Evolutionary conservation across 805 yeast genomes (phyloP), one percentile per base, ranked within the genome.

Genomic region (Spathaspora girioi): DNA sequence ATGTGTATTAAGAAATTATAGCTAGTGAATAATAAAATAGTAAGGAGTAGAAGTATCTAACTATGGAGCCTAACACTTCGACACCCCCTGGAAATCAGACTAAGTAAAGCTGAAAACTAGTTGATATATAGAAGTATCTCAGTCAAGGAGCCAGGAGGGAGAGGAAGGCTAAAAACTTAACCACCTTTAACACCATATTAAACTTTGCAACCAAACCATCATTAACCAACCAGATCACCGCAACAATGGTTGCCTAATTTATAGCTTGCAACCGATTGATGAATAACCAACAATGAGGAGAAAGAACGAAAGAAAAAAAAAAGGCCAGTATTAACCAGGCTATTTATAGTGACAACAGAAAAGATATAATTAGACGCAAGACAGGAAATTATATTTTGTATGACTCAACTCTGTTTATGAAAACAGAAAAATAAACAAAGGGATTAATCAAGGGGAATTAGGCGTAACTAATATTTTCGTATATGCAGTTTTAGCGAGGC

Each of bases 91-190:
- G 44, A 18, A 42, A 42, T 42, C 17, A 19, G 15, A 23, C 17
- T 6, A 23, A 42, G 44, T 18, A 2, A 14, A 17, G n/a, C 44
- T 3, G 18, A 23, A 18, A 11, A 18, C 7, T 14, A 14, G 8
- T 35, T 35, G 40, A 10, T 15, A 38, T n/a, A n/a, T 42, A 42
- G 44, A 42, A 42, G 44, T 42, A 42, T 42, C 44, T 42, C 44
- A 14, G 18, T 23, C 26, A 17, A 11, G n/a, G 44, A 42, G 44
- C 44, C 44, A 42, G 44, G 44, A 11, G 32, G 14, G 32, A 10
- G n/a, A n/a, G n/a, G n/a, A n/a, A n/a, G n/a, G n/a, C n/a, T n/a
- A n/a, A n/a, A n/a, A n/a, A n/a, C n/a, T n/a, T n/a, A n/a, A n/a
- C n/a, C n/a, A n/a, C n/a, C n/a, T n/a, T n/a, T n/a, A n/a, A n/a